Conservation (phyloP, 2,329 filamentous ascomycete genomes). For the Trichoderma cornu-damae region DNA sequence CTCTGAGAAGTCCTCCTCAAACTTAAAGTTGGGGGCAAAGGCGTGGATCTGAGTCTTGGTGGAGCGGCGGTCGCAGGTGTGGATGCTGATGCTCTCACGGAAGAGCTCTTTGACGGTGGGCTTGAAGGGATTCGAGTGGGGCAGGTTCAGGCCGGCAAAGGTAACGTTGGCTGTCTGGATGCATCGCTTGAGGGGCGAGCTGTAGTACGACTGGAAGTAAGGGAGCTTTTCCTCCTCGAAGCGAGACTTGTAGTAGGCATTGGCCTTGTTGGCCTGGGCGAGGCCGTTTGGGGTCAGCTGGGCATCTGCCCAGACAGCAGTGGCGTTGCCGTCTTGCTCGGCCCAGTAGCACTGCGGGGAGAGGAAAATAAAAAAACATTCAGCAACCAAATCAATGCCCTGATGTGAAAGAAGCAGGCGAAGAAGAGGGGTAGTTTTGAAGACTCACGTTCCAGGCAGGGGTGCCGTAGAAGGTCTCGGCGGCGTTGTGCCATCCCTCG, state of each 20-base stretch:
- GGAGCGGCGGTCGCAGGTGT: constrained; percentile 62
- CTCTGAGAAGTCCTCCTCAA: constrained; percentile 60
- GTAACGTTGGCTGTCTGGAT: constrained; percentile 58
- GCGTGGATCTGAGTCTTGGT: constrained; percentile 48
- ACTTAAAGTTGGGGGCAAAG: constrained; percentile 48
- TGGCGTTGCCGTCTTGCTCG: constrained; percentile 58
- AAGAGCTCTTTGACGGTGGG: constrained; percentile 61
- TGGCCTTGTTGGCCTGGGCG: constrained; percentile 52
- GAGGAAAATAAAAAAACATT: not conserved
- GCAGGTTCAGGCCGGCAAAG: constrained; percentile 51
- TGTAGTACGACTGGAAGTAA: constrained; percentile 59
- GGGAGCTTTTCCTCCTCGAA: constrained; percentile 52
- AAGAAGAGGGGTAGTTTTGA: not conserved
- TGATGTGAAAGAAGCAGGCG: not conserved
- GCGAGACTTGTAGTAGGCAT: constrained; percentile 53
- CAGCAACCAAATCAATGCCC: not conserved
- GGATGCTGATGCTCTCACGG: constrained; percentile 61
- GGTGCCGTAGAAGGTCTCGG: constrained; percentile 62
- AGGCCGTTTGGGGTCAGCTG: constrained; percentile 54
- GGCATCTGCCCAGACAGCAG: constrained; percentile 58
- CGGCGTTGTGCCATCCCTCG: constrained; percentile 59
- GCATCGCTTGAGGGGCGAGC: constrained; percentile 59
- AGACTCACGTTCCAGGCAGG: constrained; percentile 60
- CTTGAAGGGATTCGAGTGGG: constrained; percentile 45
- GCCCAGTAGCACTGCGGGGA: constrained; percentile 58